phyloP scores from a whole-genome alignment of 768 basidiomycete species.

The Pleurotus tuoliensis region DNA sequence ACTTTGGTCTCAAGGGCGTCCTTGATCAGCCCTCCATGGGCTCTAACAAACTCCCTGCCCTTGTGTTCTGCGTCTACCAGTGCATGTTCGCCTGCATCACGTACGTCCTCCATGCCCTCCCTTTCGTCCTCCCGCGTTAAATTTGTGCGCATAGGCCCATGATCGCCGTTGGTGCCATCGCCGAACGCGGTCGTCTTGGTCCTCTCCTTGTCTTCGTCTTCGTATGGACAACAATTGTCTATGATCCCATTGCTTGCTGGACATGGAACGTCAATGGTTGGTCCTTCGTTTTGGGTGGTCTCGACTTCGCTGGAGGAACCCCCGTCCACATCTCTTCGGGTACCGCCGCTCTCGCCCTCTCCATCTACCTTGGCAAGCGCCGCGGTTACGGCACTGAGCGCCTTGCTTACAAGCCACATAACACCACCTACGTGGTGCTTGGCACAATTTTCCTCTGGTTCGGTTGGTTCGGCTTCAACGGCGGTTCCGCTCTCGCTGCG shows the following conservation, averaged over 20 bases:
- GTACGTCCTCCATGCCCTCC: slow-evolving; percentile 33
- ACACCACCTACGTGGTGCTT: slow-evolving; percentile 88
- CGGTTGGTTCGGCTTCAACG: slow-evolving; percentile 96
- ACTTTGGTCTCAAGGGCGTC: slow-evolving; percentile 83
- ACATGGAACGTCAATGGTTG: slow-evolving; percentile 84
- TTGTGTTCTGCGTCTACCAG: slow-evolving; percentile 84
- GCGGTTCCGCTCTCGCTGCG: slow-evolving; percentile 85
- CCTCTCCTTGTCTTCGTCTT: slow-evolving; percentile 90
- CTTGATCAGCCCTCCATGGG: slow-evolving; percentile 74
- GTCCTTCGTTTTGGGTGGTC: slow-evolving; percentile 77
- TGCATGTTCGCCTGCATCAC: slow-evolving; percentile 90
- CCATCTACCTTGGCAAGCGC: slow-evolving; percentile 86
- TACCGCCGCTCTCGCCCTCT: slow-evolving; percentile 86
- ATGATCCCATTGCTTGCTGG: slow-evolving; percentile 95
- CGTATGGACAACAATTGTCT: slow-evolving; percentile 83
- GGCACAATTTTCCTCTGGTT: slow-evolving; percentile 95
- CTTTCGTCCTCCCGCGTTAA: slow-evolving; percentile 11
- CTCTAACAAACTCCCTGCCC: slow-evolving; percentile 61
- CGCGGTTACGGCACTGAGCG: slow-evolving; percentile 88
- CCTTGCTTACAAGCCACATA: slow-evolving; percentile 91
- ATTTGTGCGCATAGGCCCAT: slow-evolving; percentile 52
- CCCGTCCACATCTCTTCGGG: slow-evolving; percentile 97
- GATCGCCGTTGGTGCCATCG: slow-evolving; percentile 88
- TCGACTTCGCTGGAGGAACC: slow-evolving; percentile 93
- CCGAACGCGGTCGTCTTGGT: slow-evolving; percentile 82